A percentile compares a stretch with the other conserved stretches of the same genome.
Conservation (phyloP, 345 rosid genomes). For the Pugionium dolabratum region DNA sequence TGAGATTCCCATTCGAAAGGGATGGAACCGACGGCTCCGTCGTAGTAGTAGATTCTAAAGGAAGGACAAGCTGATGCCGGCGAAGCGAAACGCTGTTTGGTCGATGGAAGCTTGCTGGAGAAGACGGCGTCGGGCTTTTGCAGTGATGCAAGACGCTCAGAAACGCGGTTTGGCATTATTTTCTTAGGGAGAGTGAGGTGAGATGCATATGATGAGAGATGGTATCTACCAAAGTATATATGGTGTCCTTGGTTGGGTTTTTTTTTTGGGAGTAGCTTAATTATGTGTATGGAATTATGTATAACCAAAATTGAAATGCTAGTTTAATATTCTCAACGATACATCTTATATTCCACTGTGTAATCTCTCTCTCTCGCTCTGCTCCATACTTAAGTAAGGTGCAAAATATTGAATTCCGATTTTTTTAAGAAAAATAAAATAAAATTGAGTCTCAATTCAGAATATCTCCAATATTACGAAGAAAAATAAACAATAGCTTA, state of each 20-base stretch:
- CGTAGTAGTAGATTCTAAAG: slow-evolving; percentile 39
- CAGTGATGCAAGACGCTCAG: slow-evolving; percentile 19
- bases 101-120: slow-evolving; percentile 33
- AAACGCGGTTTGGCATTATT: slow-evolving; percentile 32
- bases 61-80: slow-evolving; percentile 34
- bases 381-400: no score
- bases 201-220: background rate
- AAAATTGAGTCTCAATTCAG: background rate
- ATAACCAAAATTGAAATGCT: slow-evolving; percentile 10
- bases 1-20: slow-evolving; percentile 45
- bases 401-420: no score
- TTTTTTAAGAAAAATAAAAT: no score
- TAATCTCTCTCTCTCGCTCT: background rate
- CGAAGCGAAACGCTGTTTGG: slow-evolving; percentile 33
- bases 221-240: slow-evolving; percentile 9
- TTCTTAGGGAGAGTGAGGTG: slow-evolving; percentile 12
- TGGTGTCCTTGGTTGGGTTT: slow-evolving; percentile 27
- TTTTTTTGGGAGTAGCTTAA: slow-evolving; percentile 7
- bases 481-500: background rate
- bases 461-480: background rate
- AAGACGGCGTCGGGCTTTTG: slow-evolving; percentile 20
- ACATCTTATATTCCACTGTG: background rate
- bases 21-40: slow-evolving; percentile 32
- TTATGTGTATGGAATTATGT: background rate
- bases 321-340: background rate